A percentile compares a stretch with the other conserved stretches of the same genome.
Evolutionary conservation across 192 early-diverging fungal species (phyloP).

Genomic region (Hyaloraphidium curvatum): DNA sequence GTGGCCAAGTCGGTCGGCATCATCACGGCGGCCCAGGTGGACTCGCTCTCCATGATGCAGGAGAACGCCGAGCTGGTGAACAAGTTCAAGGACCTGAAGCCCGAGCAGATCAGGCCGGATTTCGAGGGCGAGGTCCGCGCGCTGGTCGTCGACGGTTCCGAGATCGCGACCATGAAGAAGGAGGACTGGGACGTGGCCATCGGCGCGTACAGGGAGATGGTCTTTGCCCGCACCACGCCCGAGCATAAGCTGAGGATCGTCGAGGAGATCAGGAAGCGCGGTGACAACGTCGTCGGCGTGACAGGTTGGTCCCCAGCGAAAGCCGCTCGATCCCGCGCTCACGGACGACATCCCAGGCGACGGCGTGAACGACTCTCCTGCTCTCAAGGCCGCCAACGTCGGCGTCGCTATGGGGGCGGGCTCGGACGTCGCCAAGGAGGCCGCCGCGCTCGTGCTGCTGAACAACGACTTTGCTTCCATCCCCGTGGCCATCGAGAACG

Average conservation of each 20-base stretch:
- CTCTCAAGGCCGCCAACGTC: constrained; percentile 65
- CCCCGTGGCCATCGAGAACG: constrained; percentile 54
- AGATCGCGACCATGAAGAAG: constrained; percentile 33
- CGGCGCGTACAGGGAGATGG: constrained; percentile 47
- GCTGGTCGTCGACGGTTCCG: constrained; percentile 45
- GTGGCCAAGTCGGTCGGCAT: constrained; percentile 64
- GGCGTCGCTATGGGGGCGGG: constrained; percentile 75
- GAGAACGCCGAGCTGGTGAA: background rate
- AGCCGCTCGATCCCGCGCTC: too few relatives aligned
- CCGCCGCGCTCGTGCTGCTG: constrained; percentile 22
- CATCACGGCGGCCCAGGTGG: constrained; percentile 21
- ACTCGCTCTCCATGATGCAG: constrained; percentile 9
- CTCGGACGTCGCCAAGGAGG: constrained; percentile 44
- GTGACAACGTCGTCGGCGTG: constrained; percentile 49
- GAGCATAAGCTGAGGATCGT: constrained; percentile 68
- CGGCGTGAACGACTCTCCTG: background rate
- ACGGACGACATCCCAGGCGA: too few relatives aligned
- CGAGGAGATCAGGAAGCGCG: constrained; percentile 29
- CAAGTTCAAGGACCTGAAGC: background rate
- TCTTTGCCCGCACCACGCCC: constrained; percentile 78
- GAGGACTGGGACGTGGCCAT: constrained; percentile 47
- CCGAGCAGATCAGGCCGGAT: background rate
- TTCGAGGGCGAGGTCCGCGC: constrained; percentile 6
- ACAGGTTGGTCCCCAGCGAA: too few relatives aligned
- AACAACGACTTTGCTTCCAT: constrained; percentile 49